These are phyloP conservation scores for Chlamydomonas sphaeroides DNA, from an alignment of 139 green algal species.

Conservation along the genomic window DNA sequence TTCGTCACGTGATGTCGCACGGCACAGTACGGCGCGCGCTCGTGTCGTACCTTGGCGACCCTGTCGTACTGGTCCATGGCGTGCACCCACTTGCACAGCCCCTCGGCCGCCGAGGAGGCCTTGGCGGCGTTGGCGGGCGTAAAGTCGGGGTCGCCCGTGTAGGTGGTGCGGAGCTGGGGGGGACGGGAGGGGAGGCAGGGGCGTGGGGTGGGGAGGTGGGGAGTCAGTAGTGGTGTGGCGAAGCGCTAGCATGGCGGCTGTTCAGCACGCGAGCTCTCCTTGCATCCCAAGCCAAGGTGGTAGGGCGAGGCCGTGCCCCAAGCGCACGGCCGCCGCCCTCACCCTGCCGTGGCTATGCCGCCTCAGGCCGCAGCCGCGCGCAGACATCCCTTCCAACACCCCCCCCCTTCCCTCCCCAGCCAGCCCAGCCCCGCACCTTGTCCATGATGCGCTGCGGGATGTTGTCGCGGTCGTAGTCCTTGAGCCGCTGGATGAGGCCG, in stretches of 20 bases:
- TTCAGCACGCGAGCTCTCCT: too few relatives aligned
- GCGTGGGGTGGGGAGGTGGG: background rate
- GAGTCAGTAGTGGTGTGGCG: too few relatives aligned
- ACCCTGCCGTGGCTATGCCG: too few relatives aligned
- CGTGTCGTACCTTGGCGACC: constrained; percentile 53
- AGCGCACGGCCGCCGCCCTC: too few relatives aligned
- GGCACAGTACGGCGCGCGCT: too few relatives aligned
- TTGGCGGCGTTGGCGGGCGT: constrained; percentile 70
- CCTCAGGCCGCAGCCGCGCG: too few relatives aligned
- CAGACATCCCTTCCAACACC: background rate
- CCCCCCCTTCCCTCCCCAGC: background rate
- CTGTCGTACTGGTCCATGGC: constrained; percentile 86
- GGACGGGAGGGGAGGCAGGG: background rate
- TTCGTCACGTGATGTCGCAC: too few relatives aligned
- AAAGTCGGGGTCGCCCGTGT: constrained; percentile 74
- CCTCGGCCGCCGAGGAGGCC: constrained; percentile 75
- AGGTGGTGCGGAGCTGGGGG: constrained; percentile 65
- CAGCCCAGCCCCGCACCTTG: constrained; percentile 48
- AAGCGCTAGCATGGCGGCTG: too few relatives aligned
- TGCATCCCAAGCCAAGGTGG: too few relatives aligned
- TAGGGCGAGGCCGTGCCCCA: too few relatives aligned
- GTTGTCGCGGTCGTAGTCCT: constrained; percentile 87
- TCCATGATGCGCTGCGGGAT: constrained; percentile 68
- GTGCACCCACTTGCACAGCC: constrained; percentile 82
- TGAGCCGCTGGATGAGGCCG: constrained; percentile 73